Base-by-base conservation (phyloP, 2,329 filamentous ascomycete species). In the Aspergillus tamarii region DNA sequence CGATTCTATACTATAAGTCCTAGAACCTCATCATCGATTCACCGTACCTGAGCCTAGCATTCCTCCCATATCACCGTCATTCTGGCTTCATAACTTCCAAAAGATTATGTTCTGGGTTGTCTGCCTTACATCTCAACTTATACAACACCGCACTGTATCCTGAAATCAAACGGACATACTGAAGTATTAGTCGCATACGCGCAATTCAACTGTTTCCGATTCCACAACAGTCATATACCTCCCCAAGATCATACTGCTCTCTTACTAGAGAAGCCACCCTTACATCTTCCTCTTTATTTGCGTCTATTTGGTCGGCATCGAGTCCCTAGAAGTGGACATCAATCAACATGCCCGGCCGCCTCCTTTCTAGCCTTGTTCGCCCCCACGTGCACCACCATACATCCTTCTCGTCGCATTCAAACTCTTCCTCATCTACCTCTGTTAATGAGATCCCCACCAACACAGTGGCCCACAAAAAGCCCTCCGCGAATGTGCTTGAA, bases 291-390 rank as follows among this genome's bases (percentile, higher is more conserved):
- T 57, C 11, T 50, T 21, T 7, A 21, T 28, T 41, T 34, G n/a
- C 23, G 39, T 36, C 43, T 53, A 34, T 54, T 14, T 50, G 11
- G 32, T 45, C 32, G 26, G 23, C 50, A 54, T n/a, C 28, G 50
- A 34, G 28, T 34, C 28, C 6, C 21, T 52, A 26, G 12, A 58
- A 59, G n/a, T 34, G 45, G 50, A 62, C 34, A 52, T 39, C 41
- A 36, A 57, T 36, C 70, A 74, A 62, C 39, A 80, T 80, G 78
- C 78, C 78, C 57, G 78, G 78, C 68, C 77, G 78, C 67, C 70
- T 80, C 34, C 73, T 80, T 63, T 71, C 78, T 68, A 79, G 70
- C 69, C 73, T 80, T 60, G 75, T 80, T 64, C 74, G 78, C 68
- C 72, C 74, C 60, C 73, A 75, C 56, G 66, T 70, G 60, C 73